Conservation (phyloP, 2,329 filamentous ascomycete species). For the Cryphonectria carpinicola region DNA sequence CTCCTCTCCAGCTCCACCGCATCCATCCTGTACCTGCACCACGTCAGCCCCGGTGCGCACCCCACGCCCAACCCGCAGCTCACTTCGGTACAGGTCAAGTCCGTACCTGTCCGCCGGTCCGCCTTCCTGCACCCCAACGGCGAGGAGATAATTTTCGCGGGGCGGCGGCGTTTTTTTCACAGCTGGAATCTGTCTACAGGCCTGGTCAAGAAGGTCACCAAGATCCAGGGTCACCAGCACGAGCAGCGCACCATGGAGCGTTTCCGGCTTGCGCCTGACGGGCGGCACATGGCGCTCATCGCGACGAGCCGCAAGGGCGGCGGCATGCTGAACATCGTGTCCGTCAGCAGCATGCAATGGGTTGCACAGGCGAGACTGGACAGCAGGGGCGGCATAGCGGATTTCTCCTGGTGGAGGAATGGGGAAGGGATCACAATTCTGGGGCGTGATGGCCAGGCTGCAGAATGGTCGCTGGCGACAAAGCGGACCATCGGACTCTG, state of each 20-base stretch:
- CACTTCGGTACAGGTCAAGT: constrained; percentile 84
- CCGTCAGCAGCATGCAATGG: constrained; percentile 84
- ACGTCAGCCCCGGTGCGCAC: constrained; percentile 76
- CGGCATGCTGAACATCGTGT: constrained; percentile 84
- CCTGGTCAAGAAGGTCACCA: constrained; percentile 77
- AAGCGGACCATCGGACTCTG: constrained; percentile 78
- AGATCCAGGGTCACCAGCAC: constrained; percentile 73
- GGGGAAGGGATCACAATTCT: constrained; percentile 81
- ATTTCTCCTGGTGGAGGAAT: constrained; percentile 91
- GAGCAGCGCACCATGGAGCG: constrained; percentile 91
- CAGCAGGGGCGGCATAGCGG: constrained; percentile 79
- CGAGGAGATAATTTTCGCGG: constrained; percentile 84
- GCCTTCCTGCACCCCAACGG: constrained; percentile 75
- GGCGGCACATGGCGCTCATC: constrained; percentile 81
- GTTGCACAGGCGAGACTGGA: constrained; percentile 80
- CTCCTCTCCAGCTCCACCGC: constrained; percentile 87
- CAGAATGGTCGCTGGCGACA: constrained; percentile 78
- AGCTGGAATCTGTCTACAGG: constrained; percentile 88
- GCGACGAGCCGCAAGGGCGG: constrained; percentile 83
- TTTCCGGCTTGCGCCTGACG: constrained; percentile 86
- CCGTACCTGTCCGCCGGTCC: constrained; percentile 82
- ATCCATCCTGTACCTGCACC: constrained; percentile 85
- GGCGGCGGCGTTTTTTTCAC: constrained; percentile 89
- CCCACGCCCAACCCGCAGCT: constrained; percentile 85
- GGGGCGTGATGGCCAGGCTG: constrained; percentile 85